Evolutionary conservation across 768 basidiomycete species (phyloP).

Genomic region (Pilatotrama ljubarskyi): DNA sequence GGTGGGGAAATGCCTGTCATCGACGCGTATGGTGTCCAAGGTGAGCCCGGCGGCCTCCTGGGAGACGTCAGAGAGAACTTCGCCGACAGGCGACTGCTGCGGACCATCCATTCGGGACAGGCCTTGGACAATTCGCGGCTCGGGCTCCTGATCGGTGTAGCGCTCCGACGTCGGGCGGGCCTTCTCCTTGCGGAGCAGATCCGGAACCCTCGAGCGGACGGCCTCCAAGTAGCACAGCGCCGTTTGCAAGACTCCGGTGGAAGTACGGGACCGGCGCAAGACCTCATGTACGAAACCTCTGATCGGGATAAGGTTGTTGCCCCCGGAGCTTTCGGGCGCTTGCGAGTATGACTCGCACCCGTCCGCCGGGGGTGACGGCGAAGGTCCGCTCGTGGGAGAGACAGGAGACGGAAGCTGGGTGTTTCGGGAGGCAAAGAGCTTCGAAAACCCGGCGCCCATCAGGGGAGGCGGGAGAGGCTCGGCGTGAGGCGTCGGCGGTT

Average conservation of each 20-base stretch:
- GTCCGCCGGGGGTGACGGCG: slow-evolving; percentile 30
- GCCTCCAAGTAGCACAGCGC: slow-evolving; percentile 88
- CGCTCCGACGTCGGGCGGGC: slow-evolving; percentile 40
- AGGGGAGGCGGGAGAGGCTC: background rate
- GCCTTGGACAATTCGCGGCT: slow-evolving; percentile 15
- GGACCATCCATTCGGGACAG: background rate
- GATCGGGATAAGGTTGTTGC: slow-evolving; percentile 50
- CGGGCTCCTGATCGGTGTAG: slow-evolving; percentile 30
- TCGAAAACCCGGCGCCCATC: slow-evolving; percentile 10
- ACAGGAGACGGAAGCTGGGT: slow-evolving; percentile 54
- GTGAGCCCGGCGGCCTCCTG: background rate
- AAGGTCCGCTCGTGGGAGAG: slow-evolving; percentile 47
- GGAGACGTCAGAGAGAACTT: background rate
- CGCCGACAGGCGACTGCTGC: background rate
- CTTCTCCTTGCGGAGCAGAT: slow-evolving; percentile 49
- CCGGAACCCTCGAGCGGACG: slow-evolving; percentile 68
- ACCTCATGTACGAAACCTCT: slow-evolving; percentile 87
- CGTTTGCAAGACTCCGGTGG: slow-evolving; percentile 80
- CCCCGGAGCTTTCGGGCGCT: slow-evolving; percentile 21
- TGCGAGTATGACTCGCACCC: slow-evolving; percentile 27
- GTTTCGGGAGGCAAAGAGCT: slow-evolving; percentile 31
- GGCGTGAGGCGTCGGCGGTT: slow-evolving; percentile 23
- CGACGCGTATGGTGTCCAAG: slow-evolving; percentile 16
- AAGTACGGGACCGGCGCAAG: slow-evolving; percentile 81
- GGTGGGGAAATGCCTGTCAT: slow-evolving; percentile 4